Evolutionary conservation across 441 rosid species (phyloP), one percentile per base, ranked within the genome.

Genomic region (Viola pubescens): DNA sequence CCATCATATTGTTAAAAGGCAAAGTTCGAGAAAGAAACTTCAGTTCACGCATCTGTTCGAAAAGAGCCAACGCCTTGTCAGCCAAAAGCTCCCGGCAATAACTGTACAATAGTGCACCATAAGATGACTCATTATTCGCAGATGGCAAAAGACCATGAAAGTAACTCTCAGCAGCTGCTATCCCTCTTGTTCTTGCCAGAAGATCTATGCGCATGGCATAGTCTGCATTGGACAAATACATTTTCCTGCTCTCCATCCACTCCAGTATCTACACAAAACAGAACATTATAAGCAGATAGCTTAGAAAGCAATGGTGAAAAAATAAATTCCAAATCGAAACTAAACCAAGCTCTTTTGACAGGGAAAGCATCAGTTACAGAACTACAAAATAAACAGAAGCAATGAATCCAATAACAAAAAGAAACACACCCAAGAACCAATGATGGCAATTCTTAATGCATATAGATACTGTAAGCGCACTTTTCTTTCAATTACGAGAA

Each of bases 201-300:
- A 88, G 84, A 79, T 87, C 91, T 59, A 89, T 45, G 12, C 71
- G 75, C 2, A 77, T 34, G 0, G 86, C 95, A 60, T 73, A 63
- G 26, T 89, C 89, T 0, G 73, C 16, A 19, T 50, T 11, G 2
- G 80, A 69, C 6, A 83, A 66, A 7, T 69, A 52, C 63, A 89
- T 68, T 50, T 82, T 79, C 73, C 82, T 79, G 74, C 44, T 85
- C 87, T 82, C 87, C 89, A 89, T 89, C 97, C 97, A 89, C 46
- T 83, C 85, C 77, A 85, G 73, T 53, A 85, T 73, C 98, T 86
- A 62, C 62, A 69, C 14, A 37, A 39, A 12, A 5, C 40, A 10
- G 3, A 46, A 7, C 42, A 13, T 7, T 3, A 38, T 8, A 6
- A 60, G 52, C 48, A 63, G 16, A 45, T 53, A 45, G 16, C 43